A percentile compares a stretch with the other conserved stretches of the same genome.
Evolutionary conservation across 257 asterid species (phyloP).

Genomic region (Ilex asprella): DNA sequence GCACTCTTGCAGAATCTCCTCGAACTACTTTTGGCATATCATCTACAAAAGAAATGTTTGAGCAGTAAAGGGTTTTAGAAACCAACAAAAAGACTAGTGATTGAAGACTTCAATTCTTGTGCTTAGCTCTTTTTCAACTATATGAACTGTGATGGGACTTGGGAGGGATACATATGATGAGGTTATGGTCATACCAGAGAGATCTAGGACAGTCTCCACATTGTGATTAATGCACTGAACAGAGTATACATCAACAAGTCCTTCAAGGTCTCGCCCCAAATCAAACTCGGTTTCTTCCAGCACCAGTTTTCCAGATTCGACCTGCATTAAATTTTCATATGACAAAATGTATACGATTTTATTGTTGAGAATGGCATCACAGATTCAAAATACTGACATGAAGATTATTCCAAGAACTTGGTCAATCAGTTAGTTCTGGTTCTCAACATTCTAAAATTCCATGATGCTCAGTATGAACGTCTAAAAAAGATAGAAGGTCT

Average conservation of each 20-base stretch:
- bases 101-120: neutral
- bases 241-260: constrained; percentile 84
- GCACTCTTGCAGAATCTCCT: constrained; percentile 91
- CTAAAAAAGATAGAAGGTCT: neutral
- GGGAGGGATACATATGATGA: neutral
- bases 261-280: constrained; percentile 90
- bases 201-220: constrained; percentile 80
- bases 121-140: neutral
- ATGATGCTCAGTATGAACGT: neutral
- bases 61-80: constrained; percentile 8
- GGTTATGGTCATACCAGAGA: constrained; percentile 48
- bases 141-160: too few relatives aligned
- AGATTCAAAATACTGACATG: neutral
- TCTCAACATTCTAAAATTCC: neutral
- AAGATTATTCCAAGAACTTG: neutral
- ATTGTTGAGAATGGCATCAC: too few relatives aligned
- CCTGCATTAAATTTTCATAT: constrained; percentile 38
- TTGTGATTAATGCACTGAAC: constrained; percentile 87
- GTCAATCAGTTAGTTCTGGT: neutral
- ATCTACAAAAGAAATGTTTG: constrained; percentile 36
- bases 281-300: constrained; percentile 88
- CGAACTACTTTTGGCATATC: constrained; percentile 81
- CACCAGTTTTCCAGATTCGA: constrained; percentile 86
- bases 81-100: neutral
- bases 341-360: neutral